These are phyloP conservation scores for Leavenworthia alabamica DNA, from an alignment of 345 rosid species.

Conservation along the genomic window DNA sequence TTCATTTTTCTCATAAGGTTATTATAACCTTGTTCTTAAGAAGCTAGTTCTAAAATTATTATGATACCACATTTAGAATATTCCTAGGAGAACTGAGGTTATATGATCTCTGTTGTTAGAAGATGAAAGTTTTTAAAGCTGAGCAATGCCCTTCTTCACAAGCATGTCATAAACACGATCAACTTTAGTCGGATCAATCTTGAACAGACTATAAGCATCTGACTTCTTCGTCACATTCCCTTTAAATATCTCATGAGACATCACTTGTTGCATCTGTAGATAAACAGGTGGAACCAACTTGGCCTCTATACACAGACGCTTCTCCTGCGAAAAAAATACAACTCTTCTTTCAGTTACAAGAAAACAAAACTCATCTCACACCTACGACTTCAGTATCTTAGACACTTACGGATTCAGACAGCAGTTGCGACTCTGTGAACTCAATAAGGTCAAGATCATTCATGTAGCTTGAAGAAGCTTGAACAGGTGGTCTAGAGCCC, in stretches of 20 bases:
- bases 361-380: not conserved
- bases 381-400: not conserved
- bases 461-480: conserved; percentile 52
- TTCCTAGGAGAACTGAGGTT: too few species aligned
- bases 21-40: too few species aligned
- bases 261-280: conserved; percentile 80
- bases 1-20: too few species aligned
- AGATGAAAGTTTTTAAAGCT: conserved; percentile 35
- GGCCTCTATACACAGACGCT: conserved; percentile 65
- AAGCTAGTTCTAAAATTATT: too few species aligned
- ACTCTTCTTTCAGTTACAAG: conserved; percentile 6
- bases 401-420: conserved; percentile 73
- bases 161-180: conserved; percentile 90
- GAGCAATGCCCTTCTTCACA: conserved; percentile 88
- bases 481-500: conserved; percentile 39
- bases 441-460: conserved; percentile 55
- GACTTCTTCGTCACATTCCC: conserved; percentile 68
- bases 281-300: conserved; percentile 69
- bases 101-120: too few species aligned
- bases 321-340: conserved; percentile 61
- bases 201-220: conserved; percentile 73
- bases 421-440: conserved; percentile 54
- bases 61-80: too few species aligned
- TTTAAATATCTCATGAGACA: conserved; percentile 64
- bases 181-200: conserved; percentile 71